These are phyloP conservation scores for Thuja plicata DNA, from an alignment of 83 land plant genomes.

Conservation along the genomic window DNA sequence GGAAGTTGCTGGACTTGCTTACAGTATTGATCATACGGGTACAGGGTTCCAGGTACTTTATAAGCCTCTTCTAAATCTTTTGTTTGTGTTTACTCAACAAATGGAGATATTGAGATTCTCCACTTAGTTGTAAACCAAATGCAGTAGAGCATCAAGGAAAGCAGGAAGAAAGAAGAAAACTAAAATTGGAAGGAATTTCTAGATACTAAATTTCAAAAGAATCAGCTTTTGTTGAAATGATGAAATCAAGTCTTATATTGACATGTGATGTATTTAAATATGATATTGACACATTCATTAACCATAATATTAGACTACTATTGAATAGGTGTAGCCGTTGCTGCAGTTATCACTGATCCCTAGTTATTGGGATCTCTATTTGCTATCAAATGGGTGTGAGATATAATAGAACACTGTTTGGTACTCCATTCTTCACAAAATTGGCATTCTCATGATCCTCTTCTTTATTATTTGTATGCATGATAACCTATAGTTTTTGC, in stretches of 20 bases:
- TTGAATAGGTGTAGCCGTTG: not conserved
- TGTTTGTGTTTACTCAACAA: not conserved
- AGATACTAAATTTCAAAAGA: not conserved
- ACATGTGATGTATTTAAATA: not conserved
- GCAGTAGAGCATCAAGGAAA: not conserved
- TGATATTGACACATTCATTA: not conserved
- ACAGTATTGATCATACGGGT: conserved; percentile 55
- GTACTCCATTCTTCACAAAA: not conserved
- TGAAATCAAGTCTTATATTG: not conserved
- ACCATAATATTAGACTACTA: not conserved
- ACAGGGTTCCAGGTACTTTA: conserved; percentile 82
- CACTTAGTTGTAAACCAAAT: not conserved
- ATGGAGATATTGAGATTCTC: not conserved
- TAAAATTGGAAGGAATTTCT: not conserved
- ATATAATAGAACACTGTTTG: not conserved
- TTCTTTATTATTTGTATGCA: not conserved
- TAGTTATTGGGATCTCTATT: not conserved
- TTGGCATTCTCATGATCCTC: not conserved
- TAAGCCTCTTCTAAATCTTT: not conserved
- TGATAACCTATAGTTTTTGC: not conserved
- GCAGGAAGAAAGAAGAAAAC: not conserved
- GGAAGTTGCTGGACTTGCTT: conserved; percentile 89
- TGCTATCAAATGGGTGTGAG: not conserved
- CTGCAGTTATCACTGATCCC: not conserved
- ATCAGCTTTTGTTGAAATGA: not conserved